Base-by-base conservation (phyloP, 192 early-diverging fungal genomes). In the Rhizoclosmatium globosum region DNA sequence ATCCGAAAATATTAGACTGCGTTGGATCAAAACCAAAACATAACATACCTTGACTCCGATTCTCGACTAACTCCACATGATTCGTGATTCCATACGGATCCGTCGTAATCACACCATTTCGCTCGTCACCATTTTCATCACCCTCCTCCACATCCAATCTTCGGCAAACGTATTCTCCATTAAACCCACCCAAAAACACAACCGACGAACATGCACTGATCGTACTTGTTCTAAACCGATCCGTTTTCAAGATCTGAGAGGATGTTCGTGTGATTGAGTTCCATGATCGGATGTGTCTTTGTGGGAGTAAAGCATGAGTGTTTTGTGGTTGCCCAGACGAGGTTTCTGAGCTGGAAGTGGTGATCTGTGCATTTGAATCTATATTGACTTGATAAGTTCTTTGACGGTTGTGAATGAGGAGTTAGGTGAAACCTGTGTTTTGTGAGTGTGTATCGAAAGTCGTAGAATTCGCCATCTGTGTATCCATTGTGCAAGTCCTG, bases 331-430 rank as follows among this genome's bases (percentile, higher is more conserved):
- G 87, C 80, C 79, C 86, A 90, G 7, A 93, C 45, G 21, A 92
- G 77, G 74, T 93, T 90, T 44, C 92, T 79, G 50, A 93, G 85
- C 78, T 93, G 86, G 83, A 86, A 92, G 71, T 92, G 91, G 41
- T 85, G 86, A 77, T 86, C 81, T 1, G 80, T 79, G 74, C 90
- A 91, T 77, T 83, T 88, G 46, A 82, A 78, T 41, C 76, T 66
- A 11, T 87, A 70, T 7, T 39, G 62, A 64, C 0, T 15, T 17
- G 56, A 21, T 17, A 0, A 21, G 56, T 15, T 17, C 56, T 57
- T 15, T 15, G 56, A 17, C 21, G n/a, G 56, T 15, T 0, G 13
- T 57, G 56, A 15, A 57, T 57, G 13, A 15, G 56, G 56, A 21
- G 56, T 17, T 15, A 1, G 56, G 56, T 1, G 56, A 21, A 21